Conservation (phyloP, 805 yeast species). For the Ogataea pilisensis region DNA sequence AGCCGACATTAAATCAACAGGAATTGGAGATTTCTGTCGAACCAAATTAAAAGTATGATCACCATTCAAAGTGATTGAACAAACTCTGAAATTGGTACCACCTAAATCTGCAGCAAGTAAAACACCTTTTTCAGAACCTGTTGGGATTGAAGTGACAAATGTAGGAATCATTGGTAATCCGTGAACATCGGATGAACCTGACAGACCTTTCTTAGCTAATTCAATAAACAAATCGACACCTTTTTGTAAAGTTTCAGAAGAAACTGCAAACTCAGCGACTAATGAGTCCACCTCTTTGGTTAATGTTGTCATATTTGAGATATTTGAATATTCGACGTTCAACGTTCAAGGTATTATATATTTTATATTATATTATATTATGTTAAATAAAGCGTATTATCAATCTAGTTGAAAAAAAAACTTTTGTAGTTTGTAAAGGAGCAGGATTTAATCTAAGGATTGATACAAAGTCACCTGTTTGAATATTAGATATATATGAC, state of each 20-base stretch:
- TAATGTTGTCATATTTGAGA: neutral
- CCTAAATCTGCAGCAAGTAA: conserved; percentile 91
- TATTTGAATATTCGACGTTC: too few species aligned
- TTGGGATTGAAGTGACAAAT: conserved; percentile 78
- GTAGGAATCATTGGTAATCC: conserved; percentile 92
- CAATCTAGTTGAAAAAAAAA: too few species aligned
- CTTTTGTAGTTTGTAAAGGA: too few species aligned
- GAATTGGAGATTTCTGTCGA: conserved; percentile 77
- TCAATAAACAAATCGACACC: conserved; percentile 55
- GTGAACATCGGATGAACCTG: conserved; percentile 35
- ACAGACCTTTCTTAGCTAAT: conserved; percentile 58
- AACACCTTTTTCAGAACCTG: conserved; percentile 79
- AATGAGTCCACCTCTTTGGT: conserved; percentile 27
- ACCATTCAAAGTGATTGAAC: conserved; percentile 76
- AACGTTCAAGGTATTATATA: too few species aligned
- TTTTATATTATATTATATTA: too few species aligned
- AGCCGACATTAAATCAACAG: conserved; percentile 67
- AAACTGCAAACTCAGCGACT: conserved; percentile 38
- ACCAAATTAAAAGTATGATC: conserved; percentile 73
- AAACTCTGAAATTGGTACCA: conserved; percentile 93
- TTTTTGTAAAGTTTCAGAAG: conserved; percentile 37
- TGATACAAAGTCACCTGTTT: too few species aligned
- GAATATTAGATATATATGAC: too few species aligned
- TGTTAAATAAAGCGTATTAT: too few species aligned
- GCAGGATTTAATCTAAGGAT: too few species aligned